Evolutionary conservation across 2,329 filamentous ascomycete genomes (phyloP).

Genomic region (Teratosphaeria epicoccoides): DNA sequence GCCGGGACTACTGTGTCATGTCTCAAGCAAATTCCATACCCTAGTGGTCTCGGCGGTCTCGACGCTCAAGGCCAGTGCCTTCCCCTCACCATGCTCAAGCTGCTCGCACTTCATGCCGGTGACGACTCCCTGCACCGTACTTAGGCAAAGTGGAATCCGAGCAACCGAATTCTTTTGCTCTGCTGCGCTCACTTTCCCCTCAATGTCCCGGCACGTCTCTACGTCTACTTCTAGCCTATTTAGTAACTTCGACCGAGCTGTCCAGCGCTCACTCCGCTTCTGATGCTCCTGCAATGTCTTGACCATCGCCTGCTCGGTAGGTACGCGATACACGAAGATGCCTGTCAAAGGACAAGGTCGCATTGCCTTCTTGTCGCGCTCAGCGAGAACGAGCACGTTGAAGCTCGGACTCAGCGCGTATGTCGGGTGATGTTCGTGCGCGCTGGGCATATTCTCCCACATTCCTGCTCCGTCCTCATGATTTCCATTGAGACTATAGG

Average conservation of each 20-base stretch:
- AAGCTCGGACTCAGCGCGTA: conserved; percentile 16
- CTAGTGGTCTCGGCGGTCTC: conserved; percentile 14
- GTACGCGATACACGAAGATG: conserved; percentile 23
- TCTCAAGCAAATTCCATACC: conserved; percentile 15
- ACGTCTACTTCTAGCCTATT: conserved; percentile 6
- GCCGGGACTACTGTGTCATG: conserved; percentile 7
- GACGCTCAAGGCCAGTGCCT: conserved; percentile 12
- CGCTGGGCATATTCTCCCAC: conserved; percentile 24
- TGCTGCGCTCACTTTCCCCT: neutral
- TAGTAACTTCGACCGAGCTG: conserved; percentile 7
- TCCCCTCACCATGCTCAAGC: conserved; percentile 4
- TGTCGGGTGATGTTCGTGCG: conserved; percentile 23
- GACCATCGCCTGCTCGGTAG: conserved; percentile 2
- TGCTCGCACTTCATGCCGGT: conserved; percentile 14
- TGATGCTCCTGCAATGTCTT: conserved; percentile 6
- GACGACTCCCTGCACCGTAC: conserved; percentile 17
- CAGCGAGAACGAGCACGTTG: conserved; percentile 20
- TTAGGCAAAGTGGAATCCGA: conserved; percentile 20
- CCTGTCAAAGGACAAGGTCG: conserved; percentile 17
- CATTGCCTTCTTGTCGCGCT: conserved; percentile 22
- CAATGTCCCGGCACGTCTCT: neutral
- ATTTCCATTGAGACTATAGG: conserved; percentile 15
- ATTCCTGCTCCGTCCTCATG: conserved; percentile 15
- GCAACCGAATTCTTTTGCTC: conserved; percentile 11
- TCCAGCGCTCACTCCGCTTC: conserved; percentile 6